Evolutionary conservation across 768 basidiomycete genomes (phyloP), one percentile per base, ranked within the genome.

Genomic region (Amanita rimosa): DNA sequence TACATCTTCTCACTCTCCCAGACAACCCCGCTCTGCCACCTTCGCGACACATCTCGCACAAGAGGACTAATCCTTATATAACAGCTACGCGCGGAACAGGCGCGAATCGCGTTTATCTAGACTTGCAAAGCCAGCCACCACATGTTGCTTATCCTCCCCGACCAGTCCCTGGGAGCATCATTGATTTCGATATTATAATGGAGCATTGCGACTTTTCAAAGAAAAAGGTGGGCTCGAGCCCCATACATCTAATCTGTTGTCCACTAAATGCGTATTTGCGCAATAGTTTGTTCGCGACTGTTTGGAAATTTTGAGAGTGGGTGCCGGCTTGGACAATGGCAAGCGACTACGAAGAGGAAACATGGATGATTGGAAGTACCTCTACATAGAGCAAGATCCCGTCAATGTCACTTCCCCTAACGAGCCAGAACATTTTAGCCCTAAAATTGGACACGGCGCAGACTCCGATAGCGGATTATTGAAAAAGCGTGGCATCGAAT

Each of bases 271-370:
- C n/a, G 10, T n/a, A 17, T 26, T 17, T 22, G 19, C 22, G 51
- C 57, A n/a, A n/a, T 60, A 96, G 88, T 94, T 88, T 67, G 95
- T 98, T n/a, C 82, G 95, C 35, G 96, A 98, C 61, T 99, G 96
- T 58, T 71, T 99, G 35, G 94, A 98, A 64, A 83, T 95, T 39
- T 75, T 99, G 22, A 79, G 95, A n/a, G 69, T 93, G 10, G 95
- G 94, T 3, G 89, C 76, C 6, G 86, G 90, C 13, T 73, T 98
- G 39, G 94, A 99, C 60, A 83, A 85, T 44, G 84, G 81, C 11
- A 79, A 79, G 37, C 76, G 81, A 16, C 63, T 90, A 26, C 71
- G 90, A 53, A 72, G 92, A 54, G 86, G 83, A 0, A 81, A 79
- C 55, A 71, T 83, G 62, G 81, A 87, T 54, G 75, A 83, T 46